These are phyloP conservation scores for Monilinia fructicola DNA, from an alignment of 2,329 filamentous ascomycete species.

Conservation along the genomic window DNA sequence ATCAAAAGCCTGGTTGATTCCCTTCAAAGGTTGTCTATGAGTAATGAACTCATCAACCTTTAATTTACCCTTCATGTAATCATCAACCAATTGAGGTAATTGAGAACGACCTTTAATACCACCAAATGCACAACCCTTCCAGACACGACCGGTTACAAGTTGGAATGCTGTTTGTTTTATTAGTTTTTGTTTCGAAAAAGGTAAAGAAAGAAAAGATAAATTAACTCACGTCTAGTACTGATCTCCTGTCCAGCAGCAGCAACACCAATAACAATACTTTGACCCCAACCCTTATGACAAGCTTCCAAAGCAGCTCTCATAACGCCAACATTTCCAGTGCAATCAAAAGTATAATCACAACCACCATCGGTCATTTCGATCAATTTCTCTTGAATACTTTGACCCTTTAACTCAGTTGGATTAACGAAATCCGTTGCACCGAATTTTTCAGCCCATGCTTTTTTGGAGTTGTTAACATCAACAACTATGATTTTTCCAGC, in stretches of 20 bases:
- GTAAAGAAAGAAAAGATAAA: conserved; percentile 4
- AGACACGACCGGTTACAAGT: conserved; percentile 94
- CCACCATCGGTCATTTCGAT: conserved; percentile 98
- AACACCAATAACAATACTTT: conserved; percentile 97
- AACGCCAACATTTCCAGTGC: conserved; percentile 93
- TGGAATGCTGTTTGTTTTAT: conserved; percentile 72
- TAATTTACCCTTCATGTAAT: conserved; percentile 85
- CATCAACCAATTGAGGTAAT: conserved; percentile 79
- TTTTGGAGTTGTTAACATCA: conserved; percentile 84
- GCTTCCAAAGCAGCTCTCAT: conserved; percentile 96
- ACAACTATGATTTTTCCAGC: conserved; percentile 58
- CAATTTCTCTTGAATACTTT: conserved; percentile 87
- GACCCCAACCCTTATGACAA: conserved; percentile 98
- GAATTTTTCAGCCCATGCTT: conserved; percentile 91
- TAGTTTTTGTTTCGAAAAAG: not conserved
- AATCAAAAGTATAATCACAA: conserved; percentile 99
- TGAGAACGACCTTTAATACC: conserved; percentile 97
- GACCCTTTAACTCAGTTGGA: conserved; percentile 72
- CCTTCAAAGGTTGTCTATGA: conserved; percentile 76
- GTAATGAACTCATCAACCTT: conserved; percentile 99
- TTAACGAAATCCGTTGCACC: conserved; percentile 97
- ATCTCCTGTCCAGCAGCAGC: conserved; percentile 97
- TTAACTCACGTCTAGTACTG: conserved; percentile 79
- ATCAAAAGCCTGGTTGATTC: conserved; percentile 88
- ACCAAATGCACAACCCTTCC: conserved; percentile 97